Evolutionary conservation across 495 filamentous ascomycete genomes (phyloP).

Genomic region (Penicillium canariense): DNA sequence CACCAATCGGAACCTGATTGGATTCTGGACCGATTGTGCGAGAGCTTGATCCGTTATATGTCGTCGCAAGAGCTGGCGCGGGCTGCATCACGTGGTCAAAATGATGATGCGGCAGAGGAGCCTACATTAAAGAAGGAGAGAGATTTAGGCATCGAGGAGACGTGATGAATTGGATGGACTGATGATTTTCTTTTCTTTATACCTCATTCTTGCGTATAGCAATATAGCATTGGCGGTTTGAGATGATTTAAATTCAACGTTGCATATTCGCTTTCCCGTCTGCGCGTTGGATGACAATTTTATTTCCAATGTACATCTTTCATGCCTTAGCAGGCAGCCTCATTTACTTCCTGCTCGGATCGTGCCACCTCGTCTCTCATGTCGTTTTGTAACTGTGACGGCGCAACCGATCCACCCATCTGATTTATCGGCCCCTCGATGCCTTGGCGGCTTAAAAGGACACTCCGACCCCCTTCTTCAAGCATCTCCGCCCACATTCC

Average conservation of each 20-base stretch:
- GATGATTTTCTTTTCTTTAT: neutral
- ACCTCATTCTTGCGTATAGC: neutral
- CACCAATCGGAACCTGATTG: constrained; percentile 57
- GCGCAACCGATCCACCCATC: neutral
- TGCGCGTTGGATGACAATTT: neutral
- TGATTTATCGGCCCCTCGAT: neutral
- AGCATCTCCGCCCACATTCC: neutral
- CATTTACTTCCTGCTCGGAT: neutral
- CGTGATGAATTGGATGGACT: neutral
- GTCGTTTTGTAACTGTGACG: neutral
- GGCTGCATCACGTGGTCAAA: neutral
- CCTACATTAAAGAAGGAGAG: constrained; percentile 28
- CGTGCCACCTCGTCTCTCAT: neutral
- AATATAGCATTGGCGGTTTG: neutral
- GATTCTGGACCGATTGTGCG: constrained; percentile 57
- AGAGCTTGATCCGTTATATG: constrained; percentile 57
- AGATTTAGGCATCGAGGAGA: constrained; percentile 28
- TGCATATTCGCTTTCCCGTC: neutral
- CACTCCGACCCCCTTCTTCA: neutral
- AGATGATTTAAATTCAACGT: neutral
- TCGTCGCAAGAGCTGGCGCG: constrained; percentile 28
- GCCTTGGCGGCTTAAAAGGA: neutral
- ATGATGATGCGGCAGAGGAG: constrained; percentile 18
- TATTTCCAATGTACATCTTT: neutral
- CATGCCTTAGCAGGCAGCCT: neutral